A percentile compares a stretch with the other conserved stretches of the same genome.
These are phyloP conservation scores for Neurospora africana DNA, from an alignment of 495 filamentous ascomycete species.

Conservation along the genomic window DNA sequence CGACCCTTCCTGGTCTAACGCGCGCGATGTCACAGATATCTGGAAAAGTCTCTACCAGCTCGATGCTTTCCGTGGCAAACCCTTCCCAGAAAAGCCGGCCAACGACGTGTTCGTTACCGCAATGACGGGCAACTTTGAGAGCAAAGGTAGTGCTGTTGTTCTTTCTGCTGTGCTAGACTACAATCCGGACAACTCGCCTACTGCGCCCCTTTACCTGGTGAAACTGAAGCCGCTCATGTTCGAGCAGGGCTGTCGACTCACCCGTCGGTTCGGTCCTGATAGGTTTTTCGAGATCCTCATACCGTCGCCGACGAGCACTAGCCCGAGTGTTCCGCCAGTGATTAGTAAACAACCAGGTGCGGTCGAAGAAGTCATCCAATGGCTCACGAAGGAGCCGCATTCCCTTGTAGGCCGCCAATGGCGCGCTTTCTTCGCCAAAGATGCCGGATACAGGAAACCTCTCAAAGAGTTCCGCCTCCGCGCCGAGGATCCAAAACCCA, in stretches of 20 bases:
- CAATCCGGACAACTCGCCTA: constrained; percentile 13
- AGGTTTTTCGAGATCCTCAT: constrained; percentile 36
- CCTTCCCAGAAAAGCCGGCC: constrained; percentile 28
- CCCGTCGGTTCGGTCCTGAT: constrained; percentile 37
- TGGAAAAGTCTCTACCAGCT: constrained; percentile 25
- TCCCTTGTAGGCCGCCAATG: constrained; percentile 32
- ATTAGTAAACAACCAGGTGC: constrained; percentile 15
- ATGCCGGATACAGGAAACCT: constrained; percentile 27
- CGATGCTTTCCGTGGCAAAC: constrained; percentile 26
- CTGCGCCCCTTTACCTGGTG: constrained; percentile 27
- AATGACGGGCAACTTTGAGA: constrained; percentile 24
- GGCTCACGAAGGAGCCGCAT: constrained; percentile 29
- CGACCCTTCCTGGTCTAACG: constrained; percentile 25
- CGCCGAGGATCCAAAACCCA: constrained; percentile 21
- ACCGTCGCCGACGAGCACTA: constrained; percentile 17
- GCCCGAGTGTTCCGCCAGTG: constrained; percentile 2
- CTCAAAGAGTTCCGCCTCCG: constrained; percentile 21
- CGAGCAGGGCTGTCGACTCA: constrained; percentile 32
- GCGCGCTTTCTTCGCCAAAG: constrained; percentile 35
- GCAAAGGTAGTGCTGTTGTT: constrained; percentile 22
- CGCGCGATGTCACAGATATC: constrained; percentile 15
- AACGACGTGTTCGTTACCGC: constrained; percentile 27
- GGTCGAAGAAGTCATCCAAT: constrained; percentile 27
- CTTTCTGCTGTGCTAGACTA: constrained; percentile 25
- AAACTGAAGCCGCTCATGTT: constrained; percentile 29